phyloP scores from a whole-genome alignment of 208 protist genomes.

The Crithidia thermophila region DNA sequence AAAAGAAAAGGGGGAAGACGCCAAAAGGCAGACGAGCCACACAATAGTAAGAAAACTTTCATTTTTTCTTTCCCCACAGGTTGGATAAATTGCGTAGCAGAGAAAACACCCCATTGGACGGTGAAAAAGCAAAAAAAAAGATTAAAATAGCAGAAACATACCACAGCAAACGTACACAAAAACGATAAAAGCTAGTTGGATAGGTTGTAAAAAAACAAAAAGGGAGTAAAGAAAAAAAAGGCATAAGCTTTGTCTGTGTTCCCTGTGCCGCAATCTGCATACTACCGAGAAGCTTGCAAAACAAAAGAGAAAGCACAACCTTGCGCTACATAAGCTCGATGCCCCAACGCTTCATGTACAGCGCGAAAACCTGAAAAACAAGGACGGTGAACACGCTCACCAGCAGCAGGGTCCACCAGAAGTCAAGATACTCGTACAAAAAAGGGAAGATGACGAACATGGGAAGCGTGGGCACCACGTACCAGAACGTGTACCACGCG shows the following conservation, averaged over 20 bases:
- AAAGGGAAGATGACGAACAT: constrained; percentile 41
- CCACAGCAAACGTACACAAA: background rate
- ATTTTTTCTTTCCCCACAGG: no score
- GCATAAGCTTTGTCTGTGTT: background rate
- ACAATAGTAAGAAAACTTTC: no score
- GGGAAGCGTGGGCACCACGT: constrained; percentile 37
- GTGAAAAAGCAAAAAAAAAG: background rate
- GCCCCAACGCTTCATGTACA: constrained; percentile 34
- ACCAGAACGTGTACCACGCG: constrained; percentile 48
- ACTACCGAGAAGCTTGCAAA: no score
- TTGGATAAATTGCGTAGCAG: no score
- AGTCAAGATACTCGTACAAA: constrained; percentile 32
- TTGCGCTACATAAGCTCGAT: constrained; percentile 23
- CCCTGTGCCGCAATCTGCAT: no score
- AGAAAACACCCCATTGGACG: no score
- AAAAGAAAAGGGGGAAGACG: no score
- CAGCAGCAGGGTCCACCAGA: constrained; percentile 39
- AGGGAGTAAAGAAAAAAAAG: constrained; percentile 2
- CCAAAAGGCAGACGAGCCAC: no score
- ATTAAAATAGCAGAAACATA: background rate
- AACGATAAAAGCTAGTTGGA: no score
- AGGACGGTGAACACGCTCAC: constrained; percentile 31
- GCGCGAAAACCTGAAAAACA: constrained; percentile 28
- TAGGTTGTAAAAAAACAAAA: background rate
- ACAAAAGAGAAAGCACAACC: background rate